Conservation (phyloP, 1,139 yeast genomes). For the Yamadazyma buinensis region DNA sequence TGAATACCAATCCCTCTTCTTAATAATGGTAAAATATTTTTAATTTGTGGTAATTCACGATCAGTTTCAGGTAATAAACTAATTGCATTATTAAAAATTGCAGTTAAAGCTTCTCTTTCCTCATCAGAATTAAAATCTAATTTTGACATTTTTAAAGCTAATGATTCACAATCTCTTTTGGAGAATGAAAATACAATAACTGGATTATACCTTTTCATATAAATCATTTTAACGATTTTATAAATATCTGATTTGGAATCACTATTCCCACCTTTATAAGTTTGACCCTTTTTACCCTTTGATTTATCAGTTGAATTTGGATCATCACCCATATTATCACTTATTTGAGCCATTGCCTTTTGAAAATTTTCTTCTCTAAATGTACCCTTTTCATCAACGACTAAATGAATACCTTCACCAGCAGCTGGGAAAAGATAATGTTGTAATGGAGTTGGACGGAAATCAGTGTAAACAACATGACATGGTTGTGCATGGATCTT, state of each 20-base stretch:
- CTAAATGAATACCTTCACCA: conserved; percentile 95
- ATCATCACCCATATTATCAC: conserved; percentile 81
- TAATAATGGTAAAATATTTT: conserved; percentile 80
- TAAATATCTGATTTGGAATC: conserved; percentile 89
- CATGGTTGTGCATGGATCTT: conserved; percentile 94
- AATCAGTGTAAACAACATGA: conserved; percentile 97
- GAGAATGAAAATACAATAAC: conserved; percentile 97
- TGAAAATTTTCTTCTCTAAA: conserved; percentile 97
- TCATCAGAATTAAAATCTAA: conserved; percentile 89
- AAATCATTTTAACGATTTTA: conserved; percentile 96
- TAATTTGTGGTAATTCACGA: conserved; percentile 89
- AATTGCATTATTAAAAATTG: conserved; percentile 87
- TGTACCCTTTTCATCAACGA: conserved; percentile 94
- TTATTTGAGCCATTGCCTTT: conserved; percentile 93
- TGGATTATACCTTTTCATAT: conserved; percentile 92
- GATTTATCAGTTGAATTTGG: conserved; percentile 55
- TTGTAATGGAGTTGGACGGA: conserved; percentile 97
- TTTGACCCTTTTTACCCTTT: conserved; percentile 74
- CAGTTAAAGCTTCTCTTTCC: conserved; percentile 84
- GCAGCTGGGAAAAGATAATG: conserved; percentile 96
- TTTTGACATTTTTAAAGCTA: conserved; percentile 93
- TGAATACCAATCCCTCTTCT: conserved; percentile 98
- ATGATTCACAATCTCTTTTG: conserved; percentile 91
- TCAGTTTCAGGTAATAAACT: conserved; percentile 84
- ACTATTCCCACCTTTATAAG: conserved; percentile 86